Evolutionary conservation across 2,329 filamentous ascomycete species (phyloP).

Genomic region (Fusarium avenaceum): DNA sequence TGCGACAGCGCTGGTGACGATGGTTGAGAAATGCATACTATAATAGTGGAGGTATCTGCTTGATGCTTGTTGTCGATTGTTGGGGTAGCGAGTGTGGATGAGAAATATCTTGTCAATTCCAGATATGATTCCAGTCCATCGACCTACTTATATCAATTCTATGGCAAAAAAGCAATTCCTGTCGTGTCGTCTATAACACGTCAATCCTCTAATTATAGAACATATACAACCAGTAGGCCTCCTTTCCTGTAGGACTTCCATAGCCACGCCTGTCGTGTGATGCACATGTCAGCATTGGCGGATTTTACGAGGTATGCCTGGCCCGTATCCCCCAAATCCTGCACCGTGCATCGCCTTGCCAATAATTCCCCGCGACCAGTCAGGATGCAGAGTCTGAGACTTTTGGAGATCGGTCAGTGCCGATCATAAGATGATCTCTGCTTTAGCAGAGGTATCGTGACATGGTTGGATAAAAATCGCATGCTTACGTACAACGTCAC

Average conservation of each 20-base stretch:
- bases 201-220: slow-evolving; percentile 29
- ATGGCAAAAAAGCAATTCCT: neutral
- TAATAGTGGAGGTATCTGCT: neutral
- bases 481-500: slow-evolving; percentile 21
- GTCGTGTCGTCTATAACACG: neutral
- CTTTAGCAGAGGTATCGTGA: neutral
- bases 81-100: neutral
- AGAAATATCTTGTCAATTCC: neutral
- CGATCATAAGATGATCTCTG: slow-evolving; percentile 22
- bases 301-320: slow-evolving; percentile 16
- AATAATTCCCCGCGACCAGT: slow-evolving; percentile 12
- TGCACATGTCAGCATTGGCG: slow-evolving; percentile 29
- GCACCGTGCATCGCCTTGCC: slow-evolving; percentile 7
- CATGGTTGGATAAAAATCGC: slow-evolving; percentile 18
- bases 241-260: neutral
- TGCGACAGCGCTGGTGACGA: slow-evolving; percentile 13
- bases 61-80: neutral
- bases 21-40: slow-evolving; percentile 26
- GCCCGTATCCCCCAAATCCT: slow-evolving; percentile 8
- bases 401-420: slow-evolving; percentile 4
- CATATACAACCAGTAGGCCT: neutral
- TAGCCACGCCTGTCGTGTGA: slow-evolving; percentile 10
- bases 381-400: neutral
- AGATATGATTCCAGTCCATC: rapidly evolving
- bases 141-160: neutral